Percentiles rank a stretch among this genome's conserved stretches.
These are phyloP conservation scores for Pseudocercospora pini-densiflorae DNA, from an alignment of 2,329 filamentous ascomycete genomes.

Conservation along the genomic window DNA sequence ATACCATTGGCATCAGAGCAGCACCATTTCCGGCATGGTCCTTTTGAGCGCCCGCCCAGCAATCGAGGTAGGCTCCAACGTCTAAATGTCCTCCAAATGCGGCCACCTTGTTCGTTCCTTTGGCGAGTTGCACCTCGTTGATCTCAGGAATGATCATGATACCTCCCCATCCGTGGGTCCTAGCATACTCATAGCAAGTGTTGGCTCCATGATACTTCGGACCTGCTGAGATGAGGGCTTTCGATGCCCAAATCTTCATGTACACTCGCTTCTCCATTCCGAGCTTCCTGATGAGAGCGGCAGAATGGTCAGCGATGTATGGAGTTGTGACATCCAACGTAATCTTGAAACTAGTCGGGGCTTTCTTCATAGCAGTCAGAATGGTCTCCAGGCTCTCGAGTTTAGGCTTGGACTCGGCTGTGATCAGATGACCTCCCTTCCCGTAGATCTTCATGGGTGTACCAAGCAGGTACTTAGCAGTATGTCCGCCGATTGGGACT, in stretches of 20 bases:
- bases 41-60: neutral
- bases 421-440: neutral
- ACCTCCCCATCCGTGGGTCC: neutral
- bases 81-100: neutral
- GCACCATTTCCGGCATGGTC: neutral
- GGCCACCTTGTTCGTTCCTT: neutral
- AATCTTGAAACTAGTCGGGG: neutral
- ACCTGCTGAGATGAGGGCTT: neutral
- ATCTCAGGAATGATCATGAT: conserved; percentile 6
- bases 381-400: neutral
- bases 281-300: neutral
- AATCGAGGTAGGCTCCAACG: conserved; percentile 3
- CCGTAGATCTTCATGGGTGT: conserved; percentile 5
- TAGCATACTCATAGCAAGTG: conserved; percentile 8
- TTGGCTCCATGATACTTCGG: conserved; percentile 1
- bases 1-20: conserved; percentile 1
- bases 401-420: neutral
- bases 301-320: neutral
- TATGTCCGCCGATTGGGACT: neutral
- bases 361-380: too few species aligned
- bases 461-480: neutral
- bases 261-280: neutral
- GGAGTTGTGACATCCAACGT: neutral
- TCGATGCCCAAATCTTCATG: neutral
- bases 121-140: conserved; percentile 3